These are phyloP conservation scores for Danielia reshetovae DNA, from an alignment of 805 yeast species.

Conservation along the genomic window DNA sequence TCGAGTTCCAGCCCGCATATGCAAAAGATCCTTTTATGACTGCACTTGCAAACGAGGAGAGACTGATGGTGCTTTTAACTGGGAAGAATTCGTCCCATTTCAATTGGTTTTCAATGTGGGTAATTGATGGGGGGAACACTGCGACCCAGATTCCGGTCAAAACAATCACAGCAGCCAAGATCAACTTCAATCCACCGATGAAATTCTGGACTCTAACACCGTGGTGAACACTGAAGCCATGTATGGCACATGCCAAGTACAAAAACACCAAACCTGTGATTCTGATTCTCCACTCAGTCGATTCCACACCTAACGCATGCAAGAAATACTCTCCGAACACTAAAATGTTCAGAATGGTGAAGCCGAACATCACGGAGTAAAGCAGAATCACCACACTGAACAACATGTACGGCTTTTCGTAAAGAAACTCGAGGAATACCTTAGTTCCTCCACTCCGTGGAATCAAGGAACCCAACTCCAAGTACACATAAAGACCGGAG, in stretches of 20 bases:
- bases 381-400: constrained; percentile 48
- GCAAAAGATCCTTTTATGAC: constrained; percentile 57
- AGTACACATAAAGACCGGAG: constrained; percentile 61
- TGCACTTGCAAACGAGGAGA: constrained; percentile 50
- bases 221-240: constrained; percentile 54
- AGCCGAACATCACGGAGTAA: constrained; percentile 51
- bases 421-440: constrained; percentile 65
- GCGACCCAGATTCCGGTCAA: constrained; percentile 56
- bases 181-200: constrained; percentile 58
- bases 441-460: constrained; percentile 78
- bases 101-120: constrained; percentile 44
- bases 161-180: constrained; percentile 50
- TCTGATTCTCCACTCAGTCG: constrained; percentile 32
- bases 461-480: constrained; percentile 67
- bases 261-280: constrained; percentile 28
- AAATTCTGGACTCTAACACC: constrained; percentile 62
- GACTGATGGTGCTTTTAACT: constrained; percentile 30
- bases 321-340: constrained; percentile 60
- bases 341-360: constrained; percentile 51
- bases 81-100: constrained; percentile 27
- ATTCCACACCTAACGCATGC: constrained; percentile 40
- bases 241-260: constrained; percentile 36
- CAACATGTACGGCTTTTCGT: constrained; percentile 54
- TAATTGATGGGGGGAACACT: constrained; percentile 41
- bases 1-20: constrained; percentile 60